Evolutionary conservation across 192 early-diverging fungal species (phyloP).

Genomic region (Dissophora ornata): DNA sequence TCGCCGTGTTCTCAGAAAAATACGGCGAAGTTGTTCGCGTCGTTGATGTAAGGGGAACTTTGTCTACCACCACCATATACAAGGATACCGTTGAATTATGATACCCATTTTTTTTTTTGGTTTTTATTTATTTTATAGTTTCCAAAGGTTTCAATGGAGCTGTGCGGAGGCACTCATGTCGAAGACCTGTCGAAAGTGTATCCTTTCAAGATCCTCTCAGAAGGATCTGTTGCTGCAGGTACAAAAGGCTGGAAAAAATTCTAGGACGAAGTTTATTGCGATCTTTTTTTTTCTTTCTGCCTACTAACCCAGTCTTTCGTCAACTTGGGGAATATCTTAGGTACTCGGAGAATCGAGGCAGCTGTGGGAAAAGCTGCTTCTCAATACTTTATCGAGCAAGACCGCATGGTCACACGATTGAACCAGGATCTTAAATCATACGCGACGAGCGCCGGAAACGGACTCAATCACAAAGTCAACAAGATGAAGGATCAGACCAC

Average conservation of each 20-base stretch:
- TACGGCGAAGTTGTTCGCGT: slow-evolving; percentile 67
- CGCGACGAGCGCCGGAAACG: slow-evolving; percentile 38
- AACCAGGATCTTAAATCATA: slow-evolving; percentile 52
- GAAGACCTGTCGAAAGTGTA: slow-evolving; percentile 57
- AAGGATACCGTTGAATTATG: no score
- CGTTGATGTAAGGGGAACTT: slow-evolving; percentile 57
- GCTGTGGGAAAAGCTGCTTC: slow-evolving; percentile 60
- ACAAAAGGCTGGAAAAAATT: neutral
- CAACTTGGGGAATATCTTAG: no score
- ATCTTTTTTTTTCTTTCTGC: neutral
- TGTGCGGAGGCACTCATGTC: slow-evolving; percentile 72
- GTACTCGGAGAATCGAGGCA: slow-evolving; percentile 70
- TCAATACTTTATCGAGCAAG: slow-evolving; percentile 58
- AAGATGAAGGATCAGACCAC: slow-evolving; percentile 54
- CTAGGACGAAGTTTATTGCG: neutral
- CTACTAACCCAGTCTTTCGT: no score
- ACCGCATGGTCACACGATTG: slow-evolving; percentile 55
- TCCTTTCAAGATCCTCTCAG: slow-evolving; percentile 66
- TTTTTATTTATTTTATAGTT: slow-evolving; percentile 16
- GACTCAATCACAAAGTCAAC: slow-evolving; percentile 56
- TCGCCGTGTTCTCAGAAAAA: slow-evolving; percentile 66
- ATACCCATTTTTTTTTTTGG: neutral
- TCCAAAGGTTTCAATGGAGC: slow-evolving; percentile 61
- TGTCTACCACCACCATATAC: no score
- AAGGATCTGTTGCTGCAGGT: slow-evolving; percentile 70